phyloP scores from a whole-genome alignment of 805 yeast genomes.

The Candida namnaoensis region DNA sequence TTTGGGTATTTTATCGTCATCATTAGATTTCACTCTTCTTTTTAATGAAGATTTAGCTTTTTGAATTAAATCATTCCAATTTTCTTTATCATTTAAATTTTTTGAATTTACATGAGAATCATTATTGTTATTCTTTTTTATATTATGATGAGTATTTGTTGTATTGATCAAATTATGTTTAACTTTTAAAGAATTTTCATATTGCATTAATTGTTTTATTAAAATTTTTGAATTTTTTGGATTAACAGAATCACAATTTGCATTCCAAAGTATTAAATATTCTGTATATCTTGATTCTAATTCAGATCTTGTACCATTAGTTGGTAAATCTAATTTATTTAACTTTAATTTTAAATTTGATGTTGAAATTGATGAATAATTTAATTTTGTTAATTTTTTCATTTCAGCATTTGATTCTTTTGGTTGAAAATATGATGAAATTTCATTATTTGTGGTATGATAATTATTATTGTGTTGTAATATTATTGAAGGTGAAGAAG shows the following conservation, averaged over 20 bases:
- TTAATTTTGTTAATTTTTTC: conserved; percentile 51
- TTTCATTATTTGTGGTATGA: conserved; percentile 5
- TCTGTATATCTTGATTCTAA: conserved; percentile 69
- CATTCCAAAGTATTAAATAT: conserved; percentile 69
- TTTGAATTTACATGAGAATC: too few relatives aligned
- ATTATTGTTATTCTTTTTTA: too few relatives aligned
- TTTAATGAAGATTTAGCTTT: conserved; percentile 5
- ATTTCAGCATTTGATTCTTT: conserved; percentile 18
- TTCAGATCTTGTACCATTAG: conserved; percentile 52
- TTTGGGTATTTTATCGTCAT: background rate
- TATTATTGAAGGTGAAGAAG: too few relatives aligned
- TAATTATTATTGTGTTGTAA: conserved; percentile 1
- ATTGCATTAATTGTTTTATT: conserved; percentile 45
- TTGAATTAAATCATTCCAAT: conserved; percentile 13
- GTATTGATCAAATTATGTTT: background rate
- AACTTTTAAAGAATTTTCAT: conserved; percentile 43
- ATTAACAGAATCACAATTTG: conserved; percentile 64
- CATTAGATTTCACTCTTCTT: background rate
- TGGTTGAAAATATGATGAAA: conserved; percentile 22
- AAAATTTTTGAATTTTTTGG: conserved; percentile 55
- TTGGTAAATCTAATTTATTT: conserved; percentile 42
- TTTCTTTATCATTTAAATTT: conserved; percentile 3
- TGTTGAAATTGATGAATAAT: conserved; percentile 49
- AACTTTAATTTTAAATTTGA: conserved; percentile 56
- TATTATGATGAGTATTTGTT: too few relatives aligned